phyloP scores from a whole-genome alignment of 306 rosid genomes.

The Parietaria judaica region DNA sequence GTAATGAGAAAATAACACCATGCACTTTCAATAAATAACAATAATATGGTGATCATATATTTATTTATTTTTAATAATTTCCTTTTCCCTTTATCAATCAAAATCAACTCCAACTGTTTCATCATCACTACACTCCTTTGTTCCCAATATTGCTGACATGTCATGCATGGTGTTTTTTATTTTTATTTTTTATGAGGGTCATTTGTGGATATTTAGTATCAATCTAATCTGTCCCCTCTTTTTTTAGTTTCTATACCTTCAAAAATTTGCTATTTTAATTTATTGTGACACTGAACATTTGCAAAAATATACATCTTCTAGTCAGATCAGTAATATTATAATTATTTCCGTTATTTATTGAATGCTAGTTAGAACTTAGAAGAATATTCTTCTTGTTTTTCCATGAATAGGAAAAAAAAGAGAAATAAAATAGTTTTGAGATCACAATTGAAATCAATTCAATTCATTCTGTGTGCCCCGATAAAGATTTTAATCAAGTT shows the following conservation, averaged over 20 bases:
- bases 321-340: background rate
- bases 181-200: constrained; percentile 12
- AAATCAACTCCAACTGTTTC: constrained; percentile 20
- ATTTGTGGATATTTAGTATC: constrained; percentile 46
- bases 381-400: constrained; percentile 1
- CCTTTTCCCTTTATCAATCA: constrained; percentile 7
- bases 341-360: background rate
- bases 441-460: background rate
- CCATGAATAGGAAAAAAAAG: background rate
- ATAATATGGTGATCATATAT: constrained; percentile 12
- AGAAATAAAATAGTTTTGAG: background rate
- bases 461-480: too few relatives aligned
- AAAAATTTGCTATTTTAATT: constrained; percentile 23
- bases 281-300: constrained; percentile 11
- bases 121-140: constrained; percentile 29
- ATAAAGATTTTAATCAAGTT: too few relatives aligned
- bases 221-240: constrained; percentile 47
- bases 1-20: constrained; percentile 31
- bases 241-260: constrained; percentile 15
- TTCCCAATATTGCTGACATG: constrained; percentile 48
- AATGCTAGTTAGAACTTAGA: background rate
- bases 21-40: background rate
- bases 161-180: constrained; percentile 45
- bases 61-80: constrained; percentile 22
- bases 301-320: background rate